These are phyloP conservation scores for Coemansia sp. DNA, from an alignment of 192 early-diverging fungal species.

Conservation along the genomic window DNA sequence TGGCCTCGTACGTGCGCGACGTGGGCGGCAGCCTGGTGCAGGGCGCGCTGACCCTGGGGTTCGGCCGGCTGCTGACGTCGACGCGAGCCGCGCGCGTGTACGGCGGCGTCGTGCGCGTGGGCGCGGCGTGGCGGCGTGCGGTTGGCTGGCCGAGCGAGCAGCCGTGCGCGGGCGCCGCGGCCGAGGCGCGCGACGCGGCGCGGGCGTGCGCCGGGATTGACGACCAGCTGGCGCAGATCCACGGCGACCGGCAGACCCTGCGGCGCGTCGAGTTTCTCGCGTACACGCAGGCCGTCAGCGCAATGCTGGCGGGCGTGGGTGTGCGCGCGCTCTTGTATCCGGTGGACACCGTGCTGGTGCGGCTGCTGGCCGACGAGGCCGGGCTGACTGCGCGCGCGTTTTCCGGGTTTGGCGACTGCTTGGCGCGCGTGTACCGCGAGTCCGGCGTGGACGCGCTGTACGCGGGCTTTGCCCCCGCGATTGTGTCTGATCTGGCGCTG, in stretches of 20 bases:
- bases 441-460: conserved; percentile 12
- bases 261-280: conserved; percentile 9
- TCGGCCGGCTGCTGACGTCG: conserved; percentile 9
- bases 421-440: background rate
- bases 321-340: conserved; percentile 22
- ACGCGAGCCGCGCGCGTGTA: conserved; percentile 1
- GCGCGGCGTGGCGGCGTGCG: background rate
- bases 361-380: conserved; percentile 40
- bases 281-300: conserved; percentile 14
- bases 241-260: background rate
- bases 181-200: background rate
- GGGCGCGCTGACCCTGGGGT: background rate
- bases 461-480: conserved; percentile 10
- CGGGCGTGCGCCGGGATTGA: no score
- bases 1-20: conserved; percentile 28
- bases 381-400: conserved; percentile 23
- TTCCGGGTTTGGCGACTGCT: conserved; percentile 30
- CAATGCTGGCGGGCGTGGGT: background rate
- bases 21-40: conserved; percentile 7
- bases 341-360: conserved; percentile 17
- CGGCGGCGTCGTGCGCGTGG: background rate
- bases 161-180: background rate
- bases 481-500: conserved; percentile 21
- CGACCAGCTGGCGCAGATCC: no score
- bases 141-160: background rate